These are phyloP conservation scores for Cutaneotrichosporon arboriforme DNA, from an alignment of 1,284 basidiomycete genomes.

Conservation along the genomic window DNA sequence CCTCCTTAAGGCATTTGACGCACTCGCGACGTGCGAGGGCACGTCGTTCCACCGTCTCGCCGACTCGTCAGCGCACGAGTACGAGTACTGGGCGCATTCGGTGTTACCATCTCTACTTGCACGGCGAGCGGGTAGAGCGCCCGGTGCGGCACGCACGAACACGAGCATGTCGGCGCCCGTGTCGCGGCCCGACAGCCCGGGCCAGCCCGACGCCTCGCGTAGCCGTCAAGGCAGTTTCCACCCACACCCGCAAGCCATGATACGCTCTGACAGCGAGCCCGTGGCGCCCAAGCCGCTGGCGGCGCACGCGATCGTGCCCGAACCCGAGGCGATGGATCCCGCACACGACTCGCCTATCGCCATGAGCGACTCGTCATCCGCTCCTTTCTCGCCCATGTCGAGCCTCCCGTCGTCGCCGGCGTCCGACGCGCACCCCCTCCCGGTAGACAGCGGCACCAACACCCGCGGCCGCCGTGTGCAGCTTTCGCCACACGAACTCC, in stretches of 20 bases:
- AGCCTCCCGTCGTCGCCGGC: not conserved
- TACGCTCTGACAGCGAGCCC: too few relatives aligned
- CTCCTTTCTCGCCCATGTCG: not conserved
- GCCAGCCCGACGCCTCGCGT: too few relatives aligned
- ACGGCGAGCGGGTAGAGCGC: not conserved
- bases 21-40: slow-evolving; percentile 2
- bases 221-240: too few relatives aligned
- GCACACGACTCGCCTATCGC: too few relatives aligned
- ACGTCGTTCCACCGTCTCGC: slow-evolving; percentile 9
- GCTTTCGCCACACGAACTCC: slow-evolving; percentile 16
- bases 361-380: too few relatives aligned
- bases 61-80: slow-evolving; percentile 17
- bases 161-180: not conserved
- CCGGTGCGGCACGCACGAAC: not conserved
- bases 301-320: not conserved
- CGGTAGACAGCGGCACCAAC: not conserved
- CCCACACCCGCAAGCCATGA: too few relatives aligned
- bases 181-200: not conserved
- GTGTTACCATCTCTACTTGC: slow-evolving; percentile 5
- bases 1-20: slow-evolving; percentile 19
- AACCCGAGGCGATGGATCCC: not conserved
- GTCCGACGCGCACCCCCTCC: not conserved
- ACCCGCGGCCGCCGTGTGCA: not conserved
- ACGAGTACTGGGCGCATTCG: slow-evolving; percentile 18
- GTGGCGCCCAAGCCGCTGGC: not conserved